These are phyloP conservation scores for Parastagonospora nodorum DNA, from an alignment of 2,329 filamentous ascomycete species.

Conservation along the genomic window DNA sequence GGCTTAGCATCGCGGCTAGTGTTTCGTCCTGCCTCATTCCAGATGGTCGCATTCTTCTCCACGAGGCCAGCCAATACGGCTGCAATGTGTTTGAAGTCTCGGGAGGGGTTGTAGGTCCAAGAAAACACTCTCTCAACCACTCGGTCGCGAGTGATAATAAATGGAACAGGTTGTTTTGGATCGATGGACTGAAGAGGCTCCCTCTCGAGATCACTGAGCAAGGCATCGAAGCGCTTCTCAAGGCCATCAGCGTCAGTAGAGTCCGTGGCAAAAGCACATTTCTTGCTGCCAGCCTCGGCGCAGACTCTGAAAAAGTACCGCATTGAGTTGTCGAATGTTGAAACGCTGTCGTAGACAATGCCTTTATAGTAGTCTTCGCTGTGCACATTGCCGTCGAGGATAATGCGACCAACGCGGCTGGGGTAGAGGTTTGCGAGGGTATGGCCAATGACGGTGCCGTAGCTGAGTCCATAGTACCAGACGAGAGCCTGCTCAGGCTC, in stretches of 20 bases:
- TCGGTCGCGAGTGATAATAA: not conserved
- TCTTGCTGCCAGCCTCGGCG: slow-evolving; percentile 50
- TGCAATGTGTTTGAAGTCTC: not conserved
- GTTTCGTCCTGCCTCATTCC: not conserved
- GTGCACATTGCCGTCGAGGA: slow-evolving; percentile 52
- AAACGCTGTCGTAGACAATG: not conserved
- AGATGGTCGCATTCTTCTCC: slow-evolving; percentile 4
- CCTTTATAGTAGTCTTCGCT: slow-evolving; percentile 11
- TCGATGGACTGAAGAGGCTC: slow-evolving; percentile 23
- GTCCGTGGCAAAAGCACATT: slow-evolving; percentile 10
- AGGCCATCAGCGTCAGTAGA: slow-evolving; percentile 3
- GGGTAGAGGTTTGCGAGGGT: slow-evolving; percentile 53
- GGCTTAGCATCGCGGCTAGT: not conserved
- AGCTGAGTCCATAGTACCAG: slow-evolving; percentile 48
- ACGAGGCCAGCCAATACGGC: not conserved
- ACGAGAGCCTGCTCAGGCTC: slow-evolving; percentile 38
- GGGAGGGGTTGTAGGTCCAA: not conserved
- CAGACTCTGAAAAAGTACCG: slow-evolving; percentile 60
- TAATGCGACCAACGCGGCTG: slow-evolving; percentile 39
- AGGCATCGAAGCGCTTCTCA: slow-evolving; percentile 8
- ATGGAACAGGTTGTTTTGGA: not conserved
- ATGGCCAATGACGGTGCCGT: slow-evolving; percentile 52
- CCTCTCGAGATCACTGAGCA: slow-evolving; percentile 7
- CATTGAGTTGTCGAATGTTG: slow-evolving; percentile 9
- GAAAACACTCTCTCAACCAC: not conserved